Evolutionary conservation across 345 rosid genomes (phyloP), one percentile per base, ranked within the genome.

Genomic region (Carallia pectinifolia): DNA sequence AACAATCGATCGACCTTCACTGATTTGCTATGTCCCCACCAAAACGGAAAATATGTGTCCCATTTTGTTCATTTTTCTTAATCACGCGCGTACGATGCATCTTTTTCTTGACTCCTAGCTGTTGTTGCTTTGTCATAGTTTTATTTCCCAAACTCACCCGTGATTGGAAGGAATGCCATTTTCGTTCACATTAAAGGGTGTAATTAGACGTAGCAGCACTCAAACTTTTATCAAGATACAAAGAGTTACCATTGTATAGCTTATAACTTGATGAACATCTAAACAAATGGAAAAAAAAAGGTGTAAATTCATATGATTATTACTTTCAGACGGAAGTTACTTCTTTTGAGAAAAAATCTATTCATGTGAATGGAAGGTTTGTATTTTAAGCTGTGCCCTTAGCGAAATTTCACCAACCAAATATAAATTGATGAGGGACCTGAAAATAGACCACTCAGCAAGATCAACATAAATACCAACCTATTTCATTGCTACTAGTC

Each of bases 361-460:
- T 8, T 56, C 27, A 0, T 44, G 23, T 18, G 36, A 47, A 56
- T 62, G 62, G 39, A 68, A 9, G 30, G 40, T n/a, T 44, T 44
- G 50, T 12, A 4, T 44, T 44, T n/a, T 66, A 38, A 27, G 37
- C 9, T 58, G 39, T 76, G 70, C 48, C 53, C 66, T 30, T 68
- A 17, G 38, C 77, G 56, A 40, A 80, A 83, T 73, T 71, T 79
- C 83, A 79, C 77, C 80, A 71, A 77, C 80, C 76, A 70, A 62
- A 68, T 67, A 74, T 83, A 79, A 81, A 84, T 81, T 69, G 48
- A 44, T 15, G 70, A 63, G 80, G 83, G 83, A 66, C 81, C 80
- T 73, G 36, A 53, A 53, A 77, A 81, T 65, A 69, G 84, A 82
- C 84, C 19, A 29, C 56, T 62, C 79, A 75, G 61, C 74, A 74